Evolutionary conservation across 2,329 filamentous ascomycete genomes (phyloP), one percentile per base, ranked within the genome.

Genomic region (Tolypocladium tropicale): DNA sequence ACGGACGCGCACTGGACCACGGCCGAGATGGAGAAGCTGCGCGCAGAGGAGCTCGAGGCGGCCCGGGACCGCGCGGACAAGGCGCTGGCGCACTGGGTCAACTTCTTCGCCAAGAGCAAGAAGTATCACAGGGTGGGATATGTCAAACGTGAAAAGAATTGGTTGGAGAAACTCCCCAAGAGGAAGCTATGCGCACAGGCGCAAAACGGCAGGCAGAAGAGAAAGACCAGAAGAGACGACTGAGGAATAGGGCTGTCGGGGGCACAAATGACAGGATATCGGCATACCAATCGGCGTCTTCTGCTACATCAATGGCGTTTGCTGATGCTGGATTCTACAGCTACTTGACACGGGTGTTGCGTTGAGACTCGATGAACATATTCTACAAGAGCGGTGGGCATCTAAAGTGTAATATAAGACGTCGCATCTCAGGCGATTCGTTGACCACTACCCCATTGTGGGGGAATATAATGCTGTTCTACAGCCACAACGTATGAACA

Each of bases 111-210:
- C 57, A 88, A 86, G 56, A 89, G 84, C 68, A 81, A 86, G 66
- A 90, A 90, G 74, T 97, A 97, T 73, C 82, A 83, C 59, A 82
- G 83, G 72, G 88, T 95, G 5, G 94, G 94, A 4, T 82, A 79
- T 68, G 82, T 97, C 16, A 78, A 83, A 69, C 77, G 83, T 58
- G 78, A 82, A 57, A 76, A 74, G 28, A 77, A 72, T 25, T 86
- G 84, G 75, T 77, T 85, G 67, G 78, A 86, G 65, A 82, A 81
- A 63, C 74, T 78, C 72, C 82, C 82, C 6, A 75, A 75, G 65
- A 80, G 80, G 67, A 74, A 78, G 69, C 73, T 96, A 63, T 96
- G 92, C 73, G 81, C 83, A 64, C 71, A 76, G 62, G 92, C 90
- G 46, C 76, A 82, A 67, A 83, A 86, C 62, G 71, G 72, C 2